These are phyloP conservation scores for Somion occarium DNA, from an alignment of 1,284 basidiomycete genomes.

Conservation along the genomic window DNA sequence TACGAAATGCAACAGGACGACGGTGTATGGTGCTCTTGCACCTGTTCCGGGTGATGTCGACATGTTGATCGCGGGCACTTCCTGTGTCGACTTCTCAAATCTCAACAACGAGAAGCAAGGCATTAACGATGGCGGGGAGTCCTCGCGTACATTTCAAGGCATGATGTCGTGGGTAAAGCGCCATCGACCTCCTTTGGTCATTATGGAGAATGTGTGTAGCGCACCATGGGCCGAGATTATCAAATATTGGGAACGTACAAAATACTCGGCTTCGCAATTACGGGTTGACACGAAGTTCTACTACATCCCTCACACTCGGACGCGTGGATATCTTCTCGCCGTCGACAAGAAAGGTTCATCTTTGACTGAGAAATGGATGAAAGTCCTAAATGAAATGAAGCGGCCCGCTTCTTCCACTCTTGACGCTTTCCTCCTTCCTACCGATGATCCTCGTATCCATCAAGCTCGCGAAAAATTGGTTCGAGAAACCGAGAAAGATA, in stretches of 20 bases:
- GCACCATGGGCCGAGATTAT: slow-evolving; percentile 85
- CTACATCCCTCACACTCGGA: slow-evolving; percentile 94
- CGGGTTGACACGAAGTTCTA: slow-evolving; percentile 90
- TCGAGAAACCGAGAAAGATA: slow-evolving; percentile 55
- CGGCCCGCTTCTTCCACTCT: slow-evolving; percentile 87
- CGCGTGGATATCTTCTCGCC: slow-evolving; percentile 84
- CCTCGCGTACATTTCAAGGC: slow-evolving; percentile 83
- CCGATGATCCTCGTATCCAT: slow-evolving; percentile 89
- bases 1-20: slow-evolving; percentile 49
- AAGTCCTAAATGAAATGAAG: slow-evolving; percentile 61
- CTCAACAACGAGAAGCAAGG: slow-evolving; percentile 92
- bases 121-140: slow-evolving; percentile 84
- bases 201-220: slow-evolving; percentile 90
- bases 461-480: slow-evolving; percentile 82
- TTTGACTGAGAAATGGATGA: slow-evolving; percentile 71
- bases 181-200: slow-evolving; percentile 85
- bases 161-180: slow-evolving; percentile 93
- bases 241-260: slow-evolving; percentile 69
- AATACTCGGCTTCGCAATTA: slow-evolving; percentile 71
- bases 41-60: slow-evolving; percentile 90
- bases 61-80: slow-evolving; percentile 87
- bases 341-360: slow-evolving; percentile 55
- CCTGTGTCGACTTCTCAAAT: slow-evolving; percentile 95
- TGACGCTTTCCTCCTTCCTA: slow-evolving; percentile 87
- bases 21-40: slow-evolving; percentile 86